phyloP scores from a whole-genome alignment of 306 rosid species.

The Phaseolus lunatus region DNA sequence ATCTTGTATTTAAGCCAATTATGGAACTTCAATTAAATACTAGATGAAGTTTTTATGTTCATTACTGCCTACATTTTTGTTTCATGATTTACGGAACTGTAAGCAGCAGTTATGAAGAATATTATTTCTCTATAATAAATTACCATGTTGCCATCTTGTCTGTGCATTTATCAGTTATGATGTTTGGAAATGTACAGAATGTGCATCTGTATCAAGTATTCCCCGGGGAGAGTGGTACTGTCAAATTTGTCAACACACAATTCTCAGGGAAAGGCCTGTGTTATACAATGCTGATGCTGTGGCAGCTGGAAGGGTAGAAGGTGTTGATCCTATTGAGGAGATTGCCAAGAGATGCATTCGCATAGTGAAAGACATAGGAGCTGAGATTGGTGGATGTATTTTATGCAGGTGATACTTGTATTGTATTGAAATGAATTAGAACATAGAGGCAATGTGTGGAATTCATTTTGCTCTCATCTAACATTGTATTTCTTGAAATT shows the following conservation, averaged over 20 bases:
- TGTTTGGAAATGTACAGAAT: slow-evolving; percentile 71
- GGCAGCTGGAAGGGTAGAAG: slow-evolving; percentile 90
- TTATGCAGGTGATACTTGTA: slow-evolving; percentile 78
- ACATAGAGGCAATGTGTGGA: slow-evolving; percentile 28
- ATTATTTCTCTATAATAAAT: slow-evolving; percentile 30
- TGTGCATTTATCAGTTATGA: slow-evolving; percentile 30
- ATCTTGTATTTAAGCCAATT: background rate
- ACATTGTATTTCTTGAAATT: slow-evolving; percentile 25
- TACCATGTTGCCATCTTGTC: slow-evolving; percentile 2
- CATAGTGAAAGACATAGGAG: slow-evolving; percentile 79
- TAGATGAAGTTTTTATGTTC: slow-evolving; percentile 2
- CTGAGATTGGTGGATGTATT: slow-evolving; percentile 91
- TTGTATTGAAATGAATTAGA: slow-evolving; percentile 18
- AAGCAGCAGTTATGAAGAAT: slow-evolving; percentile 16
- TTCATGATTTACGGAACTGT: slow-evolving; percentile 29
- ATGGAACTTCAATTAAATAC: slow-evolving; percentile 31
- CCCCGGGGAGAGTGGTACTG: slow-evolving; percentile 94
- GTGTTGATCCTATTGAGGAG: slow-evolving; percentile 91
- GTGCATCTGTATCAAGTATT: slow-evolving; percentile 76
- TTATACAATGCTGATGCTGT: slow-evolving; percentile 77
- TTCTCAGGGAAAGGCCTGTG: slow-evolving; percentile 70
- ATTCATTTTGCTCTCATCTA: slow-evolving; percentile 30
- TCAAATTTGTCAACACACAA: slow-evolving; percentile 83
- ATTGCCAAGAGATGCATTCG: slow-evolving; percentile 92
- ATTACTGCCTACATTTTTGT: slow-evolving; percentile 5